Evolutionary conservation across 306 rosid species (phyloP), one percentile per base, ranked within the genome.

Genomic region (Senna siamea): DNA sequence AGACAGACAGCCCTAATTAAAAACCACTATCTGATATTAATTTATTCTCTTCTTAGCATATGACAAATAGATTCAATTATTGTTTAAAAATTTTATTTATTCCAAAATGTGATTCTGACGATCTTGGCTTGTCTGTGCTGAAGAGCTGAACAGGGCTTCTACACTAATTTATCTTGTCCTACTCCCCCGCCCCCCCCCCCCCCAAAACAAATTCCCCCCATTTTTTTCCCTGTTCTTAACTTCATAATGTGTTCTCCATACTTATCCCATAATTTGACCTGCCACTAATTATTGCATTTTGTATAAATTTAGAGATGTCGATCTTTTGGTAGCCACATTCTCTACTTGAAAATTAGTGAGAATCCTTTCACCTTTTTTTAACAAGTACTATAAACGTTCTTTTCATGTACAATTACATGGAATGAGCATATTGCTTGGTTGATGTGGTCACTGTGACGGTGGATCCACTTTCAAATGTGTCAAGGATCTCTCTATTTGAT

Each of bases 401-500:
- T 48, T 46, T 4, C 18, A 14, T 48, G 53, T 15, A 5, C 53
- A 81, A 76, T 35, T 18, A 10, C 30, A 44, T 43, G 32, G 18
- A 12, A 6, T 44, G 32, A 72, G 67, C 47, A 32, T 59, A 51
- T 38, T 37, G 72, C 41, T 41, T 51, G 38, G 19, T 37, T 38
- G 69, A 38, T 38, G 56, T 10, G 53, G 18, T 26, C 20, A 28
- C 10, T 54, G 11, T 22, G 17, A 5, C 14, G 22, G n/a, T 57
- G 23, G 44, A 14, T 34, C 18, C 44, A 34, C 23, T 14, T 37
- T 64, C 43, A 55, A 64, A 14, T 67, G 30, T 58, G 12, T 41
- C 28, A 5, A 20, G 66, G 59, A 58, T 61, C 41, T 44, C 50
- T 51, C 8, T 12, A 59, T 78, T 75, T 60, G 7, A 61, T 58